Percentiles rank a stretch among this genome's conserved stretches.
Conservation (phyloP, 495 filamentous ascomycete species). For the Barbatosphaeria neglecta region DNA sequence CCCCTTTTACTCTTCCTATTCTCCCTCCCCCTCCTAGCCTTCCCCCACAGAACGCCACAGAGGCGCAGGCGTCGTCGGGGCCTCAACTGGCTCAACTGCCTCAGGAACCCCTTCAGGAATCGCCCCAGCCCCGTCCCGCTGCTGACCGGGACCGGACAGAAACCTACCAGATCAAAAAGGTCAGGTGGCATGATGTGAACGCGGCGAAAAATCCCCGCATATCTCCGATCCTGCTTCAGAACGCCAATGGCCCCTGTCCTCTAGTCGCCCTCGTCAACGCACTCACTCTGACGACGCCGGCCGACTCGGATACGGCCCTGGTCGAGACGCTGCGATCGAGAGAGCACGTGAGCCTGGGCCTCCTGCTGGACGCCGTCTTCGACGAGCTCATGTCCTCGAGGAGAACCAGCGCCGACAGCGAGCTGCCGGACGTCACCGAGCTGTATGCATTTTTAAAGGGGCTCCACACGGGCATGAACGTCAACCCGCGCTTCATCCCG, state of each 20-base stretch:
- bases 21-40: constrained; percentile 1
- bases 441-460: constrained; percentile 79
- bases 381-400: constrained; percentile 73
- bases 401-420: constrained; percentile 26
- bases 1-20: no score
- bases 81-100: constrained; percentile 24
- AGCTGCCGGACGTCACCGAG: constrained; percentile 74
- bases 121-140: constrained; percentile 23
- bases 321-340: constrained; percentile 62
- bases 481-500: constrained; percentile 78
- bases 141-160: constrained; percentile 22
- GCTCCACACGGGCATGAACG: constrained; percentile 95
- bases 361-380: constrained; percentile 77
- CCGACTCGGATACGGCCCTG: constrained; percentile 53
- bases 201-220: constrained; percentile 26
- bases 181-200: constrained; percentile 30
- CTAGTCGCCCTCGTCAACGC: constrained; percentile 91
- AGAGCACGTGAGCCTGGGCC: constrained; percentile 77
- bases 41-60: constrained; percentile 1
- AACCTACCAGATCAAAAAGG: constrained; percentile 37
- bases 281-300: constrained; percentile 65
- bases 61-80: no score
- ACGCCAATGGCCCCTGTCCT: constrained; percentile 88
- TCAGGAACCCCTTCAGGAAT: constrained; percentile 16
- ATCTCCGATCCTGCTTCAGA: constrained; percentile 82